Conservation (phyloP, 768 basidiomycete genomes). For the Mycena floridula region DNA sequence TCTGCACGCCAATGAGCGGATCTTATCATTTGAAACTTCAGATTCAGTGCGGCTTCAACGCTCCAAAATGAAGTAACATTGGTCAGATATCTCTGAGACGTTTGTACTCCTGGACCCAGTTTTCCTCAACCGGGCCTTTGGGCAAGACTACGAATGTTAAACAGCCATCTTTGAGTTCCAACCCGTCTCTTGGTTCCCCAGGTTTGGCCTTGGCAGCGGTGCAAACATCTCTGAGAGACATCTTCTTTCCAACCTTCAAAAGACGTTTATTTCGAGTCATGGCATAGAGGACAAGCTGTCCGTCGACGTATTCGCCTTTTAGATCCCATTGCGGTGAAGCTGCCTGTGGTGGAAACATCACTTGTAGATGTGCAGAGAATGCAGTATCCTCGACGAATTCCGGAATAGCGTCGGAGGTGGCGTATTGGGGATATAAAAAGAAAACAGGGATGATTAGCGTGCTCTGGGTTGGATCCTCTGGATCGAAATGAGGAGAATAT, state of each 20-base stretch:
- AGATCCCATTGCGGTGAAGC: slow-evolving; percentile 73
- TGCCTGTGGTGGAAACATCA: slow-evolving; percentile 77
- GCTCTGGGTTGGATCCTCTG: slow-evolving; percentile 49
- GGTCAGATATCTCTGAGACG: slow-evolving; percentile 36
- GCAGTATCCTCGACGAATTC: slow-evolving; percentile 82
- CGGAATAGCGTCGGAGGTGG: slow-evolving; percentile 83
- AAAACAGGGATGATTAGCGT: slow-evolving; percentile 82
- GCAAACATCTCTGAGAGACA: slow-evolving; percentile 78
- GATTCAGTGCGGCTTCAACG: no score
- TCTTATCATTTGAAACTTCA: no score
- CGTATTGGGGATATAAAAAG: slow-evolving; percentile 89
- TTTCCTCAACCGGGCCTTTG: slow-evolving; percentile 67
- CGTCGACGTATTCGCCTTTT: slow-evolving; percentile 56
- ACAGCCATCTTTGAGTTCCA: slow-evolving; percentile 81
- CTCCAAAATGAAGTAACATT: no score
- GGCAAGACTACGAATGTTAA: slow-evolving; percentile 75
- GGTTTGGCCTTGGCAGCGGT: slow-evolving; percentile 52
- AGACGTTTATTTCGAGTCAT: slow-evolving; percentile 71
- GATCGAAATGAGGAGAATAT: slow-evolving; percentile 60
- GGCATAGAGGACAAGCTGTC: slow-evolving; percentile 74
- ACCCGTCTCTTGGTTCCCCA: slow-evolving; percentile 62
- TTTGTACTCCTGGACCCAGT: slow-evolving; percentile 90
- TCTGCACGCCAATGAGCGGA: no score
- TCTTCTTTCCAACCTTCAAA: slow-evolving; percentile 87
- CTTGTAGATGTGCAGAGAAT: slow-evolving; percentile 67